Percentiles rank a stretch among this genome's conserved stretches.
These are phyloP conservation scores for Wallacemonas sp. DNA, from an alignment of 208 protist genomes.

Conservation along the genomic window DNA sequence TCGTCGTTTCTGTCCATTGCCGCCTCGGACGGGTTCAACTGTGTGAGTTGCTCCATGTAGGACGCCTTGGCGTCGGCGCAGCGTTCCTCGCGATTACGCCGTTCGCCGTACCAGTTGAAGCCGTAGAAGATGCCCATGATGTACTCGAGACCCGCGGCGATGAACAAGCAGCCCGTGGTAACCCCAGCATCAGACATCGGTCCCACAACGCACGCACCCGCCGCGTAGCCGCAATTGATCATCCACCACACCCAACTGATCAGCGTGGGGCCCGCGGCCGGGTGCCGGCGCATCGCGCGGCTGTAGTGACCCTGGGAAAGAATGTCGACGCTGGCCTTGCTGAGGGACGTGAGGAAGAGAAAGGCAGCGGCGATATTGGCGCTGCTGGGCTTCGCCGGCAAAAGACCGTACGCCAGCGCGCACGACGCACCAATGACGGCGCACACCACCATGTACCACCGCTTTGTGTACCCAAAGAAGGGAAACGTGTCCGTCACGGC, in stretches of 20 bases:
- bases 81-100: conserved; percentile 26
- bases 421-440: conserved; percentile 18
- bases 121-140: conserved; percentile 15
- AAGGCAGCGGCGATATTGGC: conserved; percentile 17
- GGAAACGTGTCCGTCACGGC: conserved; percentile 29
- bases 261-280: conserved; percentile 22
- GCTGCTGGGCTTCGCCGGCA: conserved; percentile 17
- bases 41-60: conserved; percentile 1
- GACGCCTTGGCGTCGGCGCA: conserved; percentile 11
- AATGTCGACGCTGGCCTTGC: conserved; percentile 34
- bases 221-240: conserved; percentile 25
- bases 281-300: conserved; percentile 28
- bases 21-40: conserved; percentile 10
- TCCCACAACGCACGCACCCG: conserved; percentile 18
- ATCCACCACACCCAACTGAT: conserved; percentile 48
- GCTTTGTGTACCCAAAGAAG: conserved; percentile 43
- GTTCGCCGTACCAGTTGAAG: conserved; percentile 42
- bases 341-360: conserved; percentile 22
- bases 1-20: conserved; percentile 10
- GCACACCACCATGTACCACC: conserved; percentile 32
- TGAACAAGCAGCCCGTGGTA: conserved; percentile 17
- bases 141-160: conserved; percentile 24
- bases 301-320: conserved; percentile 43
- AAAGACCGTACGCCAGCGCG: conserved; percentile 15
- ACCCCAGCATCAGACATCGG: conserved; percentile 29